Percentiles rank a stretch among this genome's conserved stretches.
Conservation (phyloP, 2,329 filamentous ascomycete genomes). For the Stemphylium vesicarium region DNA sequence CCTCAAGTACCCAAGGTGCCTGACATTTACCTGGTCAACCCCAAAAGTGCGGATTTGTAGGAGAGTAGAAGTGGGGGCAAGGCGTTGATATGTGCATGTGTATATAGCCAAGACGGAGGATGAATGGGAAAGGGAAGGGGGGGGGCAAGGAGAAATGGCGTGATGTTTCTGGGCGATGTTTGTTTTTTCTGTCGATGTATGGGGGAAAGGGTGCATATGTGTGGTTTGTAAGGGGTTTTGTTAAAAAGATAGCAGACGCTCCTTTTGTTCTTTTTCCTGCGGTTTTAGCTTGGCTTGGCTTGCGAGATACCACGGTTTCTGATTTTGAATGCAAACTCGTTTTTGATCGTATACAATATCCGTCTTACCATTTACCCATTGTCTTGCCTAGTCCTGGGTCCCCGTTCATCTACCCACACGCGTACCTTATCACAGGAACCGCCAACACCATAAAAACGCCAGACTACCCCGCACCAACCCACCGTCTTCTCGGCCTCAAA, state of each 20-base stretch:
- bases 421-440: too few relatives aligned
- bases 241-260: slow-evolving; percentile 6
- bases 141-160: background rate
- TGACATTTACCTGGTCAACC: slow-evolving; percentile 51
- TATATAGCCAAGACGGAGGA: background rate
- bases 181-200: background rate
- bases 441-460: too few relatives aligned
- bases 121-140: background rate
- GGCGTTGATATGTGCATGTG: background rate
- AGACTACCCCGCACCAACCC: too few relatives aligned
- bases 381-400: too few relatives aligned
- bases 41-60: slow-evolving; percentile 45
- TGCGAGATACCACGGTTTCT: slow-evolving; percentile 23
- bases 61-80: too few relatives aligned
- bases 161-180: background rate
- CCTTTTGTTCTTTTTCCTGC: background rate
- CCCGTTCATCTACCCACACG: too few relatives aligned
- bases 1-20: slow-evolving; percentile 58
- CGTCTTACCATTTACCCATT: background rate
- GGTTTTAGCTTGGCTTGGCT: background rate
- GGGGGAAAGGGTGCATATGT: background rate
- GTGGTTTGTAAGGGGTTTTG: background rate
- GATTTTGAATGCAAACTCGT: background rate
- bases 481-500: too few relatives aligned
- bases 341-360: background rate